Percentiles rank a stretch among this genome's conserved stretches.
Conservation (phyloP, 495 filamentous ascomycete species). For the Penicillium salamii region DNA sequence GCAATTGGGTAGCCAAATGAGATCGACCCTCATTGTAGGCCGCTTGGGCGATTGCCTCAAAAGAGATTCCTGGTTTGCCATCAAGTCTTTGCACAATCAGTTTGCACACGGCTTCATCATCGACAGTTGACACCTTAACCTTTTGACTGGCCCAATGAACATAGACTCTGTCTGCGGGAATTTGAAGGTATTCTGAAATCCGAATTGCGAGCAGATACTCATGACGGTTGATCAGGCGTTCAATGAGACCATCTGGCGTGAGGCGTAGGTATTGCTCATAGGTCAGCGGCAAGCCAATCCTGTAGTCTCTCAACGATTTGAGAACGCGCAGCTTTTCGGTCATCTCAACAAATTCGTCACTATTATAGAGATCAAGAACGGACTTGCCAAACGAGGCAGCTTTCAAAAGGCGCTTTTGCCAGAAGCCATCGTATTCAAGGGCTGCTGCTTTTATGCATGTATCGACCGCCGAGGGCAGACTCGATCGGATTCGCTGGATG, state of each 20-base stretch:
- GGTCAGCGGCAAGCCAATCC: constrained; percentile 86
- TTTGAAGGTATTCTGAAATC: constrained; percentile 81
- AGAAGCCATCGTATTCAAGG: constrained; percentile 82
- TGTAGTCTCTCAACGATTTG: constrained; percentile 86
- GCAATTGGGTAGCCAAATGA: constrained; percentile 78
- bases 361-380: constrained; percentile 91
- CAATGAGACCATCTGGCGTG: constrained; percentile 80
- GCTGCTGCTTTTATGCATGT: constrained; percentile 88
- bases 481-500: constrained; percentile 85
- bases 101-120: constrained; percentile 84
- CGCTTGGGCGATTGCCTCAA: constrained; percentile 89
- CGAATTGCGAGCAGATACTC: constrained; percentile 90
- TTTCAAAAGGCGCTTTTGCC: constrained; percentile 93
- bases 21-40: constrained; percentile 92
- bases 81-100: constrained; percentile 83
- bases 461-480: constrained; percentile 88
- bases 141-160: constrained; percentile 97
- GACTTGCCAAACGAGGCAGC: constrained; percentile 97
- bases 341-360: constrained; percentile 98
- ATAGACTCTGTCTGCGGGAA: constrained; percentile 87
- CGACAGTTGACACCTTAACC: constrained; percentile 76
- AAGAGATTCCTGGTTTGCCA: constrained; percentile 87
- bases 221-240: constrained; percentile 79
- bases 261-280: constrained; percentile 89
- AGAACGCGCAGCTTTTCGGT: constrained; percentile 90